Evolutionary conservation across 176 grass and related monocot species (phyloP).

Genomic region (Puya raimondii): DNA sequence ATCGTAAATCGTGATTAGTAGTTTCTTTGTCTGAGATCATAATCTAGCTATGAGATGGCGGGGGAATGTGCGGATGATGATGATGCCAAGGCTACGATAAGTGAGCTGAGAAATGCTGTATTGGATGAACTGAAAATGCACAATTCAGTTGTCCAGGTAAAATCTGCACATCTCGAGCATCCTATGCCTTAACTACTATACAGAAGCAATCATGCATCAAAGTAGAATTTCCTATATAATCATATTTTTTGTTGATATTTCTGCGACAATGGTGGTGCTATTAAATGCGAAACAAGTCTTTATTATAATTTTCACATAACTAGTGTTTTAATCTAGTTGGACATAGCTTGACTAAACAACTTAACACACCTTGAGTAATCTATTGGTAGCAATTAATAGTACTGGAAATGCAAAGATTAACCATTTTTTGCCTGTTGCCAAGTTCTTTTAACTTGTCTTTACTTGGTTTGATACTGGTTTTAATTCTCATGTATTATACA

Average conservation of each 20-base stretch:
- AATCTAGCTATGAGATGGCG: slow-evolving; percentile 79
- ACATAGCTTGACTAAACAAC: too few species aligned
- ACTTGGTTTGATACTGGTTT: too few species aligned
- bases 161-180: not conserved
- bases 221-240: not conserved
- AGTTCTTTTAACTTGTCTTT: too few species aligned
- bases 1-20: too few species aligned
- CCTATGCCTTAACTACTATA: too few species aligned
- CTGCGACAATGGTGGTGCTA: not conserved
- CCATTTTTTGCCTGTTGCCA: too few species aligned
- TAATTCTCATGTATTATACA: too few species aligned
- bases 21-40: too few species aligned
- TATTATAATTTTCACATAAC: not conserved
- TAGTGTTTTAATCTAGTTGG: not conserved
- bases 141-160: slow-evolving; percentile 50
- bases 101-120: slow-evolving; percentile 43
- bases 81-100: slow-evolving; percentile 65
- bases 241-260: not conserved
- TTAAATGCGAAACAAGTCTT: not conserved
- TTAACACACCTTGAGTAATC: too few species aligned
- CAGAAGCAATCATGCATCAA: too few species aligned
- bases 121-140: slow-evolving; percentile 63
- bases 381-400: too few species aligned
- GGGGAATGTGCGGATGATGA: slow-evolving; percentile 90
- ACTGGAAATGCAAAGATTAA: too few species aligned